phyloP scores from a whole-genome alignment of 2,329 filamentous ascomycete species.

The Nothopassalora personata region DNA sequence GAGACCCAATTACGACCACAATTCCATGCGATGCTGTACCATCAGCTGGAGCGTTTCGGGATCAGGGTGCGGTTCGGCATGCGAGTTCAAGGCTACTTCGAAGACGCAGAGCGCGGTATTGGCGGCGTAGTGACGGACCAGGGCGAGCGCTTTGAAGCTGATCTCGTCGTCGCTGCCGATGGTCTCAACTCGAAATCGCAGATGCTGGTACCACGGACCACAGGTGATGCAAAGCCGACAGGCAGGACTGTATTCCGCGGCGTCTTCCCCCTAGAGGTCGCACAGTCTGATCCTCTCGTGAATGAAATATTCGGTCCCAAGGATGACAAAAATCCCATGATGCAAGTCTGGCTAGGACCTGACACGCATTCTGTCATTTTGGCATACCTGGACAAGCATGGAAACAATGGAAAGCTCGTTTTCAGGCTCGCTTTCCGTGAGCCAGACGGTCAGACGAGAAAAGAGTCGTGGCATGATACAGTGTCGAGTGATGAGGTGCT shows the following conservation, averaged over 20 bases:
- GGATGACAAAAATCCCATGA: constrained; percentile 12
- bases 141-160: constrained; percentile 40
- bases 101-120: constrained; percentile 32
- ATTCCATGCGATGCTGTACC: constrained; percentile 20
- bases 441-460: constrained; percentile 10
- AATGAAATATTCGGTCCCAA: constrained; percentile 17
- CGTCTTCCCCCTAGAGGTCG: constrained; percentile 18
- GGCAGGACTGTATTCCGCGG: constrained; percentile 20
- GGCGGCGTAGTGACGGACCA: constrained; percentile 33
- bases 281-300: constrained; percentile 16
- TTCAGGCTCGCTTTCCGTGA: constrained; percentile 51
- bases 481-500: constrained; percentile 33
- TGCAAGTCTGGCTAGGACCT: constrained; percentile 21
- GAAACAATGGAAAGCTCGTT: constrained; percentile 36
- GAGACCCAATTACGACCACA: constrained; percentile 14
- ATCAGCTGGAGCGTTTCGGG: constrained; percentile 19
- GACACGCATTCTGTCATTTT: constrained; percentile 24
- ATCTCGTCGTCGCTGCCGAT: constrained; percentile 33
- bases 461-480: constrained; percentile 45
- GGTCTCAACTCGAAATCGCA: constrained; percentile 16
- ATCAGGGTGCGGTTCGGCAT: constrained; percentile 14
- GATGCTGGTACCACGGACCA: constrained; percentile 5
- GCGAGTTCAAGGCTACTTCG: constrained; percentile 41
- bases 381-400: constrained; percentile 47
- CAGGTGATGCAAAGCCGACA: constrained; percentile 13